Evolutionary conservation across 1,284 basidiomycete species (phyloP), one percentile per base, ranked within the genome.

Genomic region (Laetiporus sulphureus): DNA sequence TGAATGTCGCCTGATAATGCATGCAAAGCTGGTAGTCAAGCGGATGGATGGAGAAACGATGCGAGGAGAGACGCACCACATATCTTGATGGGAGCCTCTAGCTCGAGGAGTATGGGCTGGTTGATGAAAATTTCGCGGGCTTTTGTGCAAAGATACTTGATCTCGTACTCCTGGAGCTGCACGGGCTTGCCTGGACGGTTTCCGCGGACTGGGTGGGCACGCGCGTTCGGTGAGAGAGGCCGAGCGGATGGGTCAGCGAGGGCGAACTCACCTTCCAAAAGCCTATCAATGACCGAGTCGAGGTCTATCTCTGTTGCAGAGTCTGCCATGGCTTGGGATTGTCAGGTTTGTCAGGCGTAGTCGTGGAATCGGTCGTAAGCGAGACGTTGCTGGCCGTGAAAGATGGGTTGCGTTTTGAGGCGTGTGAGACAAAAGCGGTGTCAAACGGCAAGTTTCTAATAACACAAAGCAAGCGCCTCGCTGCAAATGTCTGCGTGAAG

Each of bases 1-100:
- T 95, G 92, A 51, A 94, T 94, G 64, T 95, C 91, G 61, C 91
- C 90, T 91, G 59, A 36, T 16, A 21, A 19, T 16, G 40, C 16
- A 30, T 16, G 18, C 12, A 41, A 32, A 22, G 15, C 35, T 10
- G 15, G 40, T 47, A 40, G 36, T 42, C 39, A 42, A 23, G 31
- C 38, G 19, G 37, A 35, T n/a, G 25, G 24, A 35, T 25, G 12
- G 32, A 25, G 27, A 13, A 39, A 15, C 16, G n/a, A 22, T 18
- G 32, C 19, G 32, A 35, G 18, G 19, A 34, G 23, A 30, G 18
- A 27, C 88, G 55, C 54, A 92, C 91, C 91, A 62, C 92, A 95
- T 65, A 95, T 95, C 81, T 95, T 95, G 71, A 95, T 95, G 58
- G 91, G 91, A 45, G 91, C 91, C 64, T 95, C 91, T 55, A 95